phyloP scores from a whole-genome alignment of 805 yeast species.

The Saturnispora mendoncae region DNA sequence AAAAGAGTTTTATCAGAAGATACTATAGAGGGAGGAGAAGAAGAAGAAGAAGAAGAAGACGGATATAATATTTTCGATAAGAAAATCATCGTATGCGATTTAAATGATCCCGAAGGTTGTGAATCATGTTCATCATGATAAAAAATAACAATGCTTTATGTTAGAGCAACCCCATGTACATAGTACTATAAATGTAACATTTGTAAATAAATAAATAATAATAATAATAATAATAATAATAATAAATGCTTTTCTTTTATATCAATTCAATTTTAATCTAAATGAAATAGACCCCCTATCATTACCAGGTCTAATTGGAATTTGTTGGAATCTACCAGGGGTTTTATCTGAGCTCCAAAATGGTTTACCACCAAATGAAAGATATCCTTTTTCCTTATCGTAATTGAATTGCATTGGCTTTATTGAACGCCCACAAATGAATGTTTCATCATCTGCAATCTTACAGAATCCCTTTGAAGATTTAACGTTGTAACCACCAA shows the following conservation, averaged over 20 bases:
- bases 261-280: conserved; percentile 5
- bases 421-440: conserved; percentile 26
- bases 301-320: conserved; percentile 38
- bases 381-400: conserved; percentile 34
- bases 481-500: conserved; percentile 64
- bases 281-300: conserved; percentile 25
- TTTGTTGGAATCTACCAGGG: conserved; percentile 40
- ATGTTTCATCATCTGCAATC: conserved; percentile 26
- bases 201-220: background rate
- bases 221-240: background rate
- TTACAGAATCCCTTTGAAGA: conserved; percentile 74
- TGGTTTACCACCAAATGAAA: conserved; percentile 54
- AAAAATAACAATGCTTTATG: too few species aligned
- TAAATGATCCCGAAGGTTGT: conserved; percentile 26
- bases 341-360: conserved; percentile 48
- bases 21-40: background rate
- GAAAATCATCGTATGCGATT: conserved; percentile 17
- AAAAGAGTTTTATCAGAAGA: conserved; percentile 1
- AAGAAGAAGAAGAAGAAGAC: background rate
- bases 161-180: background rate
- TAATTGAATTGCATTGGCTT: conserved; percentile 51
- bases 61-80: conserved; percentile 15
- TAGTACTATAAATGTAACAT: background rate
- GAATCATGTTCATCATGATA: conserved; percentile 34
- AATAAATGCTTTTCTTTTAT: background rate